A percentile compares a stretch with the other conserved stretches of the same genome.
These are phyloP conservation scores for Periconia digitata DNA, from an alignment of 2,329 filamentous ascomycete genomes.

Conservation along the genomic window DNA sequence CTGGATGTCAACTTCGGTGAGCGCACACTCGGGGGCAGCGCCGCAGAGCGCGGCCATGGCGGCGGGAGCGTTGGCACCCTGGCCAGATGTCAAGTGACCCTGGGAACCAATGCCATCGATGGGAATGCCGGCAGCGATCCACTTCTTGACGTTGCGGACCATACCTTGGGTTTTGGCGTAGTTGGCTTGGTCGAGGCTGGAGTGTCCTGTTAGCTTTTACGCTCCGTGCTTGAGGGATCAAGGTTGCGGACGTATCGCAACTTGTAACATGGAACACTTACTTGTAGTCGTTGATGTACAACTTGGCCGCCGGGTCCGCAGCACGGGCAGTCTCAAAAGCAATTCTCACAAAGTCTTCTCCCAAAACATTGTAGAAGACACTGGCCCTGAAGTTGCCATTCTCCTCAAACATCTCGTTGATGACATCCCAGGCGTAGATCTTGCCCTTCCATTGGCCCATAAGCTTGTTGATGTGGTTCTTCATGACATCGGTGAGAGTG, in stretches of 20 bases:
- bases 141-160: slow-evolving; percentile 64
- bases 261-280: slow-evolving; percentile 14
- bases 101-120: slow-evolving; percentile 68
- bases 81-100: slow-evolving; percentile 54
- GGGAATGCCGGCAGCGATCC: slow-evolving; percentile 62
- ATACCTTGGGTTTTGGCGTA: slow-evolving; percentile 63
- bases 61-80: slow-evolving; percentile 50
- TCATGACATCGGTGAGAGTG: slow-evolving; percentile 59
- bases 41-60: slow-evolving; percentile 57
- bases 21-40: slow-evolving; percentile 60
- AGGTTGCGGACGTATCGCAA: not conserved
- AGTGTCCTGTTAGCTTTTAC: slow-evolving; percentile 9
- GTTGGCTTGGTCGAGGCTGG: slow-evolving; percentile 64
- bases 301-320: slow-evolving; percentile 67
- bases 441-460: slow-evolving; percentile 65
- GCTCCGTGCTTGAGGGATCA: not conserved
- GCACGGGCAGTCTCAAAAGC: slow-evolving; percentile 69
- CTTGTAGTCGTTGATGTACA: slow-evolving; percentile 75
- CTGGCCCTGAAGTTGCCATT: slow-evolving; percentile 61
- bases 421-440: slow-evolving; percentile 65
- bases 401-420: slow-evolving; percentile 67
- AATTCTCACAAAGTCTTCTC: slow-evolving; percentile 71
- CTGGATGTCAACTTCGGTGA: slow-evolving; percentile 71
- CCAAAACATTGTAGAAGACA: slow-evolving; percentile 69
- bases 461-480: slow-evolving; percentile 62